Evolutionary conservation across 2,329 filamentous ascomycete genomes (phyloP), one percentile per base, ranked within the genome.

Genomic region (Fusarium devonianum): DNA sequence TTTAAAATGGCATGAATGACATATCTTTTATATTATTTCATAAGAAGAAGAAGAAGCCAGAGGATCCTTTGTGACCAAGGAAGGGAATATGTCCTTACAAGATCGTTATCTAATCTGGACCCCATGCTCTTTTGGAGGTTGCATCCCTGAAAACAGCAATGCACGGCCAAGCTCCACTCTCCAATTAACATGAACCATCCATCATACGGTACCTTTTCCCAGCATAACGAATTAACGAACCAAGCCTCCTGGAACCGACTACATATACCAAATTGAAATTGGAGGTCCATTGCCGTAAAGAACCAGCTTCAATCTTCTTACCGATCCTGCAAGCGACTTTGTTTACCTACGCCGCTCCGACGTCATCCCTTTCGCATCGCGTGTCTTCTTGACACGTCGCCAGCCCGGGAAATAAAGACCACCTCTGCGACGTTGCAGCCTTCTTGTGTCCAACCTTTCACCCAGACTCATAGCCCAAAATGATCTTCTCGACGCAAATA

Each of bases 401-500:
- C 28, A 25, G 26, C 28, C 25, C 40, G n/a, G n/a, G n/a, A n/a
- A n/a, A n/a, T n/a, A 29, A 49, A 23, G 38, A 50, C 47, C 55
- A 53, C 52, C 40, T 49, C 34, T 22, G 38, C 45, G 19, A 32
- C 52, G 35, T 26, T 39, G 30, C 48, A 32, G 25, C 33, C 23
- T 23, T 47, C 18, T 11, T 41, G 48, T 33, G n/a, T 25, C 23
- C 23, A 26, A 22, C 39, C 11, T 29, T 32, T 38, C 14, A n/a
- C 13, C 12, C 25, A 33, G 33, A 13, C 25, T 17, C 18, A 56
- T 18, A 25, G 35, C 25, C 53, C 35, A 49, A 35, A 45, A 94
- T 93, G 92, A 93, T 96, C 67, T 85, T 84, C 72, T 94, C 92
- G 67, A 99, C 93, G 42, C 90, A 96, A 76, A 96, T 99, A 76